Evolutionary conservation across 2,329 filamentous ascomycete genomes (phyloP), one percentile per base, ranked within the genome.

Genomic region (Ceratocystis lukuohia): DNA sequence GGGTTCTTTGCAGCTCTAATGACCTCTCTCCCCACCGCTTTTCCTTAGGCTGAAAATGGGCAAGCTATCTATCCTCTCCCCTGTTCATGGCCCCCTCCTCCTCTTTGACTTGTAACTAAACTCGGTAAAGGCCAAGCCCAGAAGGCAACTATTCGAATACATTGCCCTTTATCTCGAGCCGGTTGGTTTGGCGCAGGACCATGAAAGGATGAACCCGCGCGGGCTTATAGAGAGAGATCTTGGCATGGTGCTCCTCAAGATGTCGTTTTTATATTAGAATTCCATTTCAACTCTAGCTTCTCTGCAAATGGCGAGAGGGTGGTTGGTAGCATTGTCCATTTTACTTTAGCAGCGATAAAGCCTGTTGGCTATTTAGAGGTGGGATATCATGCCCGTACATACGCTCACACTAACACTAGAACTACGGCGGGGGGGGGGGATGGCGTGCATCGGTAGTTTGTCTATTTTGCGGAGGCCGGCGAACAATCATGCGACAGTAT

Each of bases 201-300:
- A n/a, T 59, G 28, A 30, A 17, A 59, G 53, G 53, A 59, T 59
- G 22, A 33, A 20, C 53, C 53, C 53, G 53, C 53, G 53, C 53
- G 53, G 53, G 53, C 53, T 59, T 15, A 4, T 59, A 59, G 28
- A 59, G 10, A 41, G 37, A 41, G 10, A 8, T 15, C 28, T 59
- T 59, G 25, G 25, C 53, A 37, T 59, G 2, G 37, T 30, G 53
- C 3, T 7, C 22, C 8, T 33, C 3, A 41, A 41, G 28, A 7
- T 59, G 5, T 33, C 33, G 53, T 33, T 33, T 33, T 59, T 5
- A 37, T 10, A 6, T 17, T 37, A n/a, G 28, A 5, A 17, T 10
- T 4, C 53, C 53, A 33, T 59, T 59, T 37, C 20, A n/a, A 59
- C 17, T 37, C 28, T 33, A 59, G 53, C 12, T 22, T 37, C 25